Conservation (phyloP, 768 basidiomycete species). For the Melanogaster broomeanus region DNA sequence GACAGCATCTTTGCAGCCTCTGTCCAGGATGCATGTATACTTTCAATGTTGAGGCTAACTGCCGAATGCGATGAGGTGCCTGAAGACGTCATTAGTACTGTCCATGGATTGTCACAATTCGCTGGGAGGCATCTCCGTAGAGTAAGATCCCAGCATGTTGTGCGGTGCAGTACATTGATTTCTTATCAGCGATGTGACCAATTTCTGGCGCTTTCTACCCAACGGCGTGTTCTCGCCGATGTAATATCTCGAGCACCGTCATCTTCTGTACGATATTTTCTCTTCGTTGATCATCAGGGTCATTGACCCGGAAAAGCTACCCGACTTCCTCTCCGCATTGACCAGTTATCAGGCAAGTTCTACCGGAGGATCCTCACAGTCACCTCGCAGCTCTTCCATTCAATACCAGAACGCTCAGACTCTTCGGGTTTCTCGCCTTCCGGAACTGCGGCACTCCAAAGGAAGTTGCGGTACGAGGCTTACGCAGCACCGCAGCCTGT, state of each 20-base stretch:
- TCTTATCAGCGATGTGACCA: slow-evolving; percentile 64
- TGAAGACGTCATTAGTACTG: slow-evolving; percentile 40
- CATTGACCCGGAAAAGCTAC: slow-evolving; percentile 49
- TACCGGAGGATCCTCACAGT: slow-evolving; percentile 1
- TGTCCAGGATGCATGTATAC: slow-evolving; percentile 71
- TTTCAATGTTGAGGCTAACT: slow-evolving; percentile 70
- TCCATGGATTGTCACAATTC: slow-evolving; percentile 44
- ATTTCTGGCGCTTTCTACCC: slow-evolving; percentile 52
- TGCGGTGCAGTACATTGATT: slow-evolving; percentile 2
- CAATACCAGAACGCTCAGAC: slow-evolving; percentile 15
- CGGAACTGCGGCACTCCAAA: slow-evolving; percentile 33
- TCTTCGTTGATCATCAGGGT: slow-evolving; percentile 2
- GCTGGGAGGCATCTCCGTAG: slow-evolving; percentile 58
- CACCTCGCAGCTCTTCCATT: slow-evolving; percentile 7
- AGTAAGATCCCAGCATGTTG: slow-evolving; percentile 38
- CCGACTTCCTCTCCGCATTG: slow-evolving; percentile 63
- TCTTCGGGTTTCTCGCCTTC: slow-evolving; percentile 19
- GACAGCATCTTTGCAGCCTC: slow-evolving; percentile 43
- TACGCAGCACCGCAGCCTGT: slow-evolving; percentile 63
- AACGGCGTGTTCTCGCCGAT: slow-evolving; percentile 46
- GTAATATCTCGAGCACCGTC: slow-evolving; percentile 52
- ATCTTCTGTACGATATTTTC: slow-evolving; percentile 49
- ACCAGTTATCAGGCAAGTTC: slow-evolving; percentile 32
- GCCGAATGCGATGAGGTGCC: slow-evolving; percentile 60
- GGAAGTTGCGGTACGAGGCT: slow-evolving; percentile 66